Conservation (phyloP, 1,284 basidiomycete genomes). For the Trichosporon ovoides region DNA sequence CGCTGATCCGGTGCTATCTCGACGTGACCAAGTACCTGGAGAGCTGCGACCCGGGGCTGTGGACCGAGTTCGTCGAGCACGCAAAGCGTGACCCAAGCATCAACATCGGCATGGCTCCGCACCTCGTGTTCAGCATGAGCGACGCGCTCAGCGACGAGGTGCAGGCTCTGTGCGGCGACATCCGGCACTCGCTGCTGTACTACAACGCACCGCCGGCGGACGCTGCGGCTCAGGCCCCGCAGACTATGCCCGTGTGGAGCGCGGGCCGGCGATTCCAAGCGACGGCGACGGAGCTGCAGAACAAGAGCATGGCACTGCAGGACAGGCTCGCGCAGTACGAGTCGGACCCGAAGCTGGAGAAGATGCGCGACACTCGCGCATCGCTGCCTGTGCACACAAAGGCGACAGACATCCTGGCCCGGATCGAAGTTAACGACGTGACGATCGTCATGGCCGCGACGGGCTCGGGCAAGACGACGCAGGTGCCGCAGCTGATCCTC, state of each 20-base stretch:
- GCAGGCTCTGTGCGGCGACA: slow-evolving; percentile 64
- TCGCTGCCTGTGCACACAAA: slow-evolving; percentile 69
- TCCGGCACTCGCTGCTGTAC: slow-evolving; percentile 57
- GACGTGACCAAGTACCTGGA: slow-evolving; percentile 85
- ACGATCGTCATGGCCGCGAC: slow-evolving; percentile 93
- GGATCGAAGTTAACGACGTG: slow-evolving; percentile 74
- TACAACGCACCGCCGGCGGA: slow-evolving; percentile 40
- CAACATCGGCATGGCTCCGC: slow-evolving; percentile 60
- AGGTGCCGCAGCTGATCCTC: slow-evolving; percentile 87
- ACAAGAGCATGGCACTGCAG: slow-evolving; percentile 61
- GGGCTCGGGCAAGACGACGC: slow-evolving; percentile 93
- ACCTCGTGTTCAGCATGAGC: slow-evolving; percentile 66
- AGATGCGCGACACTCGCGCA: slow-evolving; percentile 64
- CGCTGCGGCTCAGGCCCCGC: slow-evolving; percentile 23
- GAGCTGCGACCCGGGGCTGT: slow-evolving; percentile 71
- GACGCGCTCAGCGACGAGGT: slow-evolving; percentile 68
- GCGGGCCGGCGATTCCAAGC: slow-evolving; percentile 20
- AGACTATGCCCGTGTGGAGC: slow-evolving; percentile 30
- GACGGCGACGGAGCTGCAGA: slow-evolving; percentile 41
- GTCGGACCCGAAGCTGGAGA: slow-evolving; percentile 58
- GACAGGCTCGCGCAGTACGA: slow-evolving; percentile 61
- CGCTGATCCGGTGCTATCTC: slow-evolving; percentile 71
- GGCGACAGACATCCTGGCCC: slow-evolving; percentile 61
- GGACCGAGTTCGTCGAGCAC: slow-evolving; percentile 60
- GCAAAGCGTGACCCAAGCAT: slow-evolving; percentile 38